Conservation (phyloP, 306 rosid species). For the Mimosa bimucronata region DNA sequence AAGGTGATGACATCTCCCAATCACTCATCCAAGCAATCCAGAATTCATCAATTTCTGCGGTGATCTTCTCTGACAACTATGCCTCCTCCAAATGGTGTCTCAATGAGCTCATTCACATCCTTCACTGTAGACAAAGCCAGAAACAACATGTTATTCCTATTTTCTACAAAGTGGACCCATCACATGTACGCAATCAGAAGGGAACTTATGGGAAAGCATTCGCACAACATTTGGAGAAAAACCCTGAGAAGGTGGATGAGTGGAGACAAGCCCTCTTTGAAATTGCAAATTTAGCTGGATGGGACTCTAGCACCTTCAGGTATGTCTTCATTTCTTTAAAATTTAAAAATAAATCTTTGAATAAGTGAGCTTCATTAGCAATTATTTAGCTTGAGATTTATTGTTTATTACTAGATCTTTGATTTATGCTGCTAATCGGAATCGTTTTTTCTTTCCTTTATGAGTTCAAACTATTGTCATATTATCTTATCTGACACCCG, state of each 20-base stretch:
- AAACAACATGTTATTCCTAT: background rate
- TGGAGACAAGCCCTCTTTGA: constrained; percentile 16
- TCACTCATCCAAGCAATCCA: background rate
- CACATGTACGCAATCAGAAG: background rate
- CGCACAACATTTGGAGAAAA: background rate
- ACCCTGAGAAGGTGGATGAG: background rate
- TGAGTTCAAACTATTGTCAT: too few species aligned
- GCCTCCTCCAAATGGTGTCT: constrained; percentile 12
- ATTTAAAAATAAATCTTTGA: too few species aligned
- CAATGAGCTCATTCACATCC: background rate
- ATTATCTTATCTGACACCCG: too few species aligned
- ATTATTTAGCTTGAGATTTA: too few species aligned
- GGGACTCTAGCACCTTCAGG: background rate
- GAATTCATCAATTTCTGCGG: background rate
- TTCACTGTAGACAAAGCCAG: background rate
- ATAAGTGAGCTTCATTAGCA: too few species aligned
- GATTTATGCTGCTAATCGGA: too few species aligned
- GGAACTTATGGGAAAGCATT: constrained; percentile 10
- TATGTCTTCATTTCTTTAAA: too few species aligned
- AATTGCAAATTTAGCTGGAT: background rate
- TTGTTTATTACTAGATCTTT: too few species aligned
- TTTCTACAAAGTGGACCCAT: constrained; percentile 15
- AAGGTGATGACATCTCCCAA: constrained; percentile 10
- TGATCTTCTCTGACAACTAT: background rate
- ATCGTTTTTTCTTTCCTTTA: too few species aligned